Base-by-base conservation (phyloP, 441 rosid species). In the Raphanus hybrid region DNA sequence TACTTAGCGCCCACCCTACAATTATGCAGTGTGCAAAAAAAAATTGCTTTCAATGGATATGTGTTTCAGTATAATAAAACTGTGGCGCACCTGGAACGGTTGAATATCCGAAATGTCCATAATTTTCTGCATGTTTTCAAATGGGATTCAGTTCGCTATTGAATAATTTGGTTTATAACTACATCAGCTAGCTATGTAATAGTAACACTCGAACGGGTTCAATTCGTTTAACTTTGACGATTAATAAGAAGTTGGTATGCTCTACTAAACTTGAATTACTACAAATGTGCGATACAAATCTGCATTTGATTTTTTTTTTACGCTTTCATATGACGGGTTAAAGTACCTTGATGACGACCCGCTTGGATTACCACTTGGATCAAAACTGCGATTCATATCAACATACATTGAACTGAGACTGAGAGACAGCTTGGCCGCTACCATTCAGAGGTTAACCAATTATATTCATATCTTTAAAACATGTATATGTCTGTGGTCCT, bases 401-500 rank as follows among this genome's bases (percentile, higher is more conserved):
- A 60, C 67, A 71, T 60, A 60, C 69, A 65, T 60, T 78, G 77
- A 6, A 45, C 52, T 45, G 15, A 45, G 73, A 72, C 73, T 48
- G 6, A 59, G 81, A 67, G 81, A 78, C 77, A 78, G 73, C 77
- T 78, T 67, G 77, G 65, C 73, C 81, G 73, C 73, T 67, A n/a
- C n/a, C n/a, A n/a, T n/a, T n/a, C n/a, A n/a, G n/a, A 78, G 48
- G 20, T n/a, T 59, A 72, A 67, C 69, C 69, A 78, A 72, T 67
- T 69, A 72, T 2, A 73, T 72, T 67, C 69, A 67, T 60, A 66
- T 60, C 20, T 48, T 48, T 50, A 39, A 65, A 71, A 67, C 68
- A 73, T 78, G 54, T 73, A 62, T 62, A 78, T 78, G 81, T 71
- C 5, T 72, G 81, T 78, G 74, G 81, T 72, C 81, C 81, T 72